Evolutionary conservation across 176 grass and related monocot genomes (phyloP).

Genomic region (Echinochloa phyllopogon): DNA sequence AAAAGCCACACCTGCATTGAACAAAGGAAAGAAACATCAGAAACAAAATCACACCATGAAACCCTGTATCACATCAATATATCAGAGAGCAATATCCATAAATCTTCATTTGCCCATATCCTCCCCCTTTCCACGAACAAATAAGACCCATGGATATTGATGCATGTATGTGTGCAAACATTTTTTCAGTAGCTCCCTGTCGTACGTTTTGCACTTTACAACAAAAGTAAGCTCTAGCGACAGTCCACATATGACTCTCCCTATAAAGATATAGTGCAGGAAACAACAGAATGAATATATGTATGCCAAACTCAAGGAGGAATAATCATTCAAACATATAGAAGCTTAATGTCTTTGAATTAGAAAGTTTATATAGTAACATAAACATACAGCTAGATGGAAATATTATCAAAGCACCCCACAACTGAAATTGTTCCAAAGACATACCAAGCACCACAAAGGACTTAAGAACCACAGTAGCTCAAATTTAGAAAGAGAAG

Average conservation of each 20-base stretch:
- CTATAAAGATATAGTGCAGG: too few species aligned
- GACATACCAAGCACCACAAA: background rate
- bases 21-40: conserved; percentile 42
- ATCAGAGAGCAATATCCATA: background rate
- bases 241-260: too few species aligned
- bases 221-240: background rate
- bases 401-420: background rate
- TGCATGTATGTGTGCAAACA: background rate
- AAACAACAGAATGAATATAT: conserved; percentile 14
- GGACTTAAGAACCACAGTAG: background rate
- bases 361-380: background rate
- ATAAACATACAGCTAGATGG: background rate
- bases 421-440: conserved; percentile 14
- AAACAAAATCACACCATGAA: background rate
- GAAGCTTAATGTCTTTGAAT: conserved; percentile 15
- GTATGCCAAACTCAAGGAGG: conserved; percentile 5
- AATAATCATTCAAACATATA: conserved; percentile 2
- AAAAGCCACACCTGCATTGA: conserved; percentile 83
- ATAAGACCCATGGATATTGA: background rate
- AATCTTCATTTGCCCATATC: conserved; percentile 6
- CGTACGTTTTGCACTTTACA: background rate
- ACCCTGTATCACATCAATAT: conserved; percentile 5
- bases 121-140: background rate
- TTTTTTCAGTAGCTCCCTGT: background rate
- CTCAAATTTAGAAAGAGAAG: conserved; percentile 5